Conservation (phyloP, 2,329 filamentous ascomycete species). For the Plenodomus biglobosus region DNA sequence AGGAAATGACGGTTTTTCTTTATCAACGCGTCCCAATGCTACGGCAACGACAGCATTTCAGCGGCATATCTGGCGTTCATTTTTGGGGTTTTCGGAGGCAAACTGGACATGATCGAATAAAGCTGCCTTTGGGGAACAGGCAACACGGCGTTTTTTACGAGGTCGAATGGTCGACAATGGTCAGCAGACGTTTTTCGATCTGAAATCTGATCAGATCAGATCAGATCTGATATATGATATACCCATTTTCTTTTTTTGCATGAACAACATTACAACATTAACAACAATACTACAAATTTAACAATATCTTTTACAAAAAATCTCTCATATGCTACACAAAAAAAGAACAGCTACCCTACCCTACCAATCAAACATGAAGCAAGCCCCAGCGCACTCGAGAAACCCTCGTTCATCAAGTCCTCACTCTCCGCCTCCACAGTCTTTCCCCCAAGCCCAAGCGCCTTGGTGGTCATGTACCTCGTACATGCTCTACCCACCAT, state of each 20-base stretch:
- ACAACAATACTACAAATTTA: no score
- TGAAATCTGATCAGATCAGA: no score
- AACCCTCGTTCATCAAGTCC: not conserved
- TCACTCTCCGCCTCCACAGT: slow-evolving; percentile 2
- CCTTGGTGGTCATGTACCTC: not conserved
- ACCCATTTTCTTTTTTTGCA: slow-evolving; percentile 12
- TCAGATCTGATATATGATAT: slow-evolving; percentile 19
- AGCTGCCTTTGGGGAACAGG: slow-evolving; percentile 18
- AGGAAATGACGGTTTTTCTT: slow-evolving; percentile 2
- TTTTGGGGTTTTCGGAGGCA: slow-evolving; percentile 4
- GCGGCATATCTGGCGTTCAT: slow-evolving; percentile 28
- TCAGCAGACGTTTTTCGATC: no score
- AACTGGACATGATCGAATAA: slow-evolving; percentile 9
- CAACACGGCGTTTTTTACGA: slow-evolving; percentile 22
- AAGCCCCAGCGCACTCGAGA: not conserved
- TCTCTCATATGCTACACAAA: not conserved
- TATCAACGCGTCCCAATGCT: slow-evolving; percentile 5
- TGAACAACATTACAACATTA: slow-evolving; percentile 2
- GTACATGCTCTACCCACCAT: no score
- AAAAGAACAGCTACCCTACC: no score
- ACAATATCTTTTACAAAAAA: not conserved
- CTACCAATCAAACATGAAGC: no score
- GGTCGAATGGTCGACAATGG: not conserved
- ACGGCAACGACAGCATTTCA: slow-evolving; percentile 17
- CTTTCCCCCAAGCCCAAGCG: not conserved